These are phyloP conservation scores for Erythrophleum ivorense DNA, from an alignment of 331 rosid genomes.

Conservation along the genomic window DNA sequence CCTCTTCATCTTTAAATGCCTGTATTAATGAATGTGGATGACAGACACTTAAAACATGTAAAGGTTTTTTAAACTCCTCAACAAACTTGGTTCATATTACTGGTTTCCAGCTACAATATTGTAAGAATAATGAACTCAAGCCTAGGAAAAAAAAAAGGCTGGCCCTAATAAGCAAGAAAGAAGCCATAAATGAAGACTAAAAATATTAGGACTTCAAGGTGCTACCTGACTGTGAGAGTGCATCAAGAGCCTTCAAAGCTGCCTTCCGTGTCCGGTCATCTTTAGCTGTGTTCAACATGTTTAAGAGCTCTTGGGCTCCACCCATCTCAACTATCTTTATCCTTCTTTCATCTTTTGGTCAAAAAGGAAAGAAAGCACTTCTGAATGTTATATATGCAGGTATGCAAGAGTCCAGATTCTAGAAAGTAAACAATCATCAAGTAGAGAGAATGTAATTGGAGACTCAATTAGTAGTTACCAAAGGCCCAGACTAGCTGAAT, in stretches of 20 bases:
- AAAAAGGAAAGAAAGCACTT: conserved; percentile 25
- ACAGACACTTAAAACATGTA: conserved; percentile 14
- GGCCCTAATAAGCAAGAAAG: conserved; percentile 8
- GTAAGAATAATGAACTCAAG: conserved; percentile 9
- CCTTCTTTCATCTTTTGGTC: conserved; percentile 74
- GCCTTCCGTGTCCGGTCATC: conserved; percentile 87
- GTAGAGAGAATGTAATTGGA: conserved; percentile 7
- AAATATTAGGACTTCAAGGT: conserved; percentile 13
- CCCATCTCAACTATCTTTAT: conserved; percentile 86
- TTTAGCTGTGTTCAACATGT: conserved; percentile 76
- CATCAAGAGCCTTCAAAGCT: conserved; percentile 82
- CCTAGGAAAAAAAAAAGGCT: not conserved
- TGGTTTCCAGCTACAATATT: conserved; percentile 20
- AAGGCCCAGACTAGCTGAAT: not conserved
- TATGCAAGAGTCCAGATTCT: conserved; percentile 22
- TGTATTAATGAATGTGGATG: conserved; percentile 23
- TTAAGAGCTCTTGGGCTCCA: conserved; percentile 73
- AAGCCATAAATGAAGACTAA: not conserved
- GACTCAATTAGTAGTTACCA: not conserved
- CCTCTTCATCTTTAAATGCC: conserved; percentile 21
- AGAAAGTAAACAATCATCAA: conserved; percentile 30
- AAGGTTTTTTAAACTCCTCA: conserved; percentile 25
- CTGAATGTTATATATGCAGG: conserved; percentile 28
- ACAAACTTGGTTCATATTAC: not conserved
- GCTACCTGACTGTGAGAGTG: conserved; percentile 80